Evolutionary conservation across 2,329 filamentous ascomycete species (phyloP).

Genomic region (Aureobasidium sp.): DNA sequence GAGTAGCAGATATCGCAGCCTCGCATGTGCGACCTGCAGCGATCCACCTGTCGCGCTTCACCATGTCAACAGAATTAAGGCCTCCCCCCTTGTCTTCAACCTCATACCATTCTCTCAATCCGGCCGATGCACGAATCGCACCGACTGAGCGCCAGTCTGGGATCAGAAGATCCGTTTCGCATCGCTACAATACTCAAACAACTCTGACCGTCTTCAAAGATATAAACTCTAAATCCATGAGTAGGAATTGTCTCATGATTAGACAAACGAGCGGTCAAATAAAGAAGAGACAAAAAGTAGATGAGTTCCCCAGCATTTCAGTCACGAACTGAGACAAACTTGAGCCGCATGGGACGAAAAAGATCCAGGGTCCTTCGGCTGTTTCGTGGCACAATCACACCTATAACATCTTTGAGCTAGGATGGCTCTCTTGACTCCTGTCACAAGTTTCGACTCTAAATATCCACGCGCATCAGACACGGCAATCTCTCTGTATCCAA

Average conservation of each 20-base stretch:
- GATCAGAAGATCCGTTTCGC: neutral
- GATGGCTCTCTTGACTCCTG: constrained; percentile 5
- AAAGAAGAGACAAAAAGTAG: neutral
- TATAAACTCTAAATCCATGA: neutral
- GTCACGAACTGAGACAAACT: constrained; percentile 1
- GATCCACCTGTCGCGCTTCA: constrained; percentile 10
- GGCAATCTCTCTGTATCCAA: neutral
- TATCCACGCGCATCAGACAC: neutral
- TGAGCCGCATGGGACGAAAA: neutral
- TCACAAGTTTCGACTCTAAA: neutral
- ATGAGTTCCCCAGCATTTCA: neutral
- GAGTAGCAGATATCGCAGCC: neutral
- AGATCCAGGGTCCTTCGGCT: neutral
- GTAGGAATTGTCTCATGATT: neutral
- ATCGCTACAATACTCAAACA: neutral
- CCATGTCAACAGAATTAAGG: constrained; percentile 2
- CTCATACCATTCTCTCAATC: constrained; percentile 7
- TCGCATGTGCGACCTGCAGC: neutral
- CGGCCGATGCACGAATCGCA: neutral
- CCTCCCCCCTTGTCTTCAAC: neutral
- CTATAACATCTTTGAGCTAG: neutral
- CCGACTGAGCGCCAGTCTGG: neutral
- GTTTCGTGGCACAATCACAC: neutral
- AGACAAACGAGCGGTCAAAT: neutral
- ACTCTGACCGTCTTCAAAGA: neutral